phyloP scores from a whole-genome alignment of 768 basidiomycete genomes.

The Phylloporus arenicola region DNA sequence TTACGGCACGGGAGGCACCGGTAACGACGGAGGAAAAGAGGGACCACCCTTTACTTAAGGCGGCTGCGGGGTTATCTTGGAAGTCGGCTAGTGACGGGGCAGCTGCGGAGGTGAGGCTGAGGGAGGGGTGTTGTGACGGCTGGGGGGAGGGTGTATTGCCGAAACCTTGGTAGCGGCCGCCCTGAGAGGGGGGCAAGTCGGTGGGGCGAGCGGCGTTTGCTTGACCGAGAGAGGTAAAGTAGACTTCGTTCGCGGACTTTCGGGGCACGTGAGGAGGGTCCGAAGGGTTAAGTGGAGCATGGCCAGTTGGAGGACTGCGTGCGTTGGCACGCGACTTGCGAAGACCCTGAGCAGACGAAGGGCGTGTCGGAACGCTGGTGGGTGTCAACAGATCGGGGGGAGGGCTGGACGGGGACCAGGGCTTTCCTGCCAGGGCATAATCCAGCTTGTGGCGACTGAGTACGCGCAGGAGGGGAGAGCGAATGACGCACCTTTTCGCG shows the following conservation, averaged over 20 bases:
- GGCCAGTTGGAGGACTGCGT: conserved; percentile 46
- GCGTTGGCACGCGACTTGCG: conserved; percentile 79
- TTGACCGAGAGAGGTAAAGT: conserved; percentile 78
- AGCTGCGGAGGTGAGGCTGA: conserved; percentile 68
- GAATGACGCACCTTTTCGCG: conserved; percentile 71
- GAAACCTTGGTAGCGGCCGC: conserved; percentile 91
- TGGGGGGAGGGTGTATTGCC: conserved; percentile 71
- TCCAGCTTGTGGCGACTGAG: conserved; percentile 57
- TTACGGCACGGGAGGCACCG: conserved; percentile 73
- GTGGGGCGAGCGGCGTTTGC: conserved; percentile 74
- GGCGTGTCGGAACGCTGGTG: conserved; percentile 45
- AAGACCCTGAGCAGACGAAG: conserved; percentile 74
- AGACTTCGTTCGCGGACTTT: conserved; percentile 80
- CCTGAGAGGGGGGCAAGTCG: conserved; percentile 87
- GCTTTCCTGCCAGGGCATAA: conserved; percentile 62
- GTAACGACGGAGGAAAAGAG: conserved; percentile 83
- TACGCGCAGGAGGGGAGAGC: background rate
- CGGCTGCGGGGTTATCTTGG: conserved; percentile 80
- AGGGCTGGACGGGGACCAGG: conserved; percentile 75
- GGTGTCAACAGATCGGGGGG: conserved; percentile 42
- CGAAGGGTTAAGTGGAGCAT: conserved; percentile 49
- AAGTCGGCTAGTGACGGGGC: conserved; percentile 77
- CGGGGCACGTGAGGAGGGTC: conserved; percentile 43
- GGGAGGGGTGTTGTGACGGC: conserved; percentile 57
- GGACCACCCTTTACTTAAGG: conserved; percentile 93